These are phyloP conservation scores for Pleurotus eryngii DNA, from an alignment of 768 basidiomycete species.

Conservation along the genomic window DNA sequence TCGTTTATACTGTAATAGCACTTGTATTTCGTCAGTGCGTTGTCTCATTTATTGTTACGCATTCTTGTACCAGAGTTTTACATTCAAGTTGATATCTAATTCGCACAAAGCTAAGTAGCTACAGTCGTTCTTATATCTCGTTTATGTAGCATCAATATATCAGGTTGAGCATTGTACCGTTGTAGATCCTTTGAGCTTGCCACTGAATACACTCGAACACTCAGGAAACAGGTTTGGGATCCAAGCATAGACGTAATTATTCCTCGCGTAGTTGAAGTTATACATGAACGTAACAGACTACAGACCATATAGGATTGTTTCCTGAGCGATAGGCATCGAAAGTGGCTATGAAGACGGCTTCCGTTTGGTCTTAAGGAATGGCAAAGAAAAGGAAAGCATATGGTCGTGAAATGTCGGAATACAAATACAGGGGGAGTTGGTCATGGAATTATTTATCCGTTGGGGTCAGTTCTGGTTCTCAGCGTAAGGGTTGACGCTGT, in stretches of 20 bases:
- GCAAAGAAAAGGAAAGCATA: constrained; percentile 19
- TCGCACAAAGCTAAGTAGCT: too few relatives aligned
- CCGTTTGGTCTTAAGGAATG: constrained; percentile 9
- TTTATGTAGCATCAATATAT: background rate
- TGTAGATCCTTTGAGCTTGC: background rate
- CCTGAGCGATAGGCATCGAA: background rate
- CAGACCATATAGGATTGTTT: constrained; percentile 1
- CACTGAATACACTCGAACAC: background rate
- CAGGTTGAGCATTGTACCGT: background rate
- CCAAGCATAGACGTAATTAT: constrained; percentile 11
- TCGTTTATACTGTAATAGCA: background rate
- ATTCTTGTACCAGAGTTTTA: too few relatives aligned
- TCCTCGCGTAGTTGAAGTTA: constrained; percentile 10
- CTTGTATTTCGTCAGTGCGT: background rate
- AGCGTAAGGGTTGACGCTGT: constrained; percentile 91
- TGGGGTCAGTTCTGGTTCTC: constrained; percentile 42
- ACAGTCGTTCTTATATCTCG: background rate
- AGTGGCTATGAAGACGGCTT: constrained; percentile 3
- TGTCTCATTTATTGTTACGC: too few relatives aligned
- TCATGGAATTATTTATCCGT: too few relatives aligned
- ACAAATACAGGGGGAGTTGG: constrained; percentile 19
- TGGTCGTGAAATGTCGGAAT: constrained; percentile 23
- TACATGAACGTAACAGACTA: constrained; percentile 10
- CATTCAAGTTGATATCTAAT: too few relatives aligned
- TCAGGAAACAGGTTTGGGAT: background rate